A percentile compares a stretch with the other conserved stretches of the same genome.
phyloP scores from a whole-genome alignment of 371 early-diverging fungal genomes.

The Chytridiales sp. region DNA sequence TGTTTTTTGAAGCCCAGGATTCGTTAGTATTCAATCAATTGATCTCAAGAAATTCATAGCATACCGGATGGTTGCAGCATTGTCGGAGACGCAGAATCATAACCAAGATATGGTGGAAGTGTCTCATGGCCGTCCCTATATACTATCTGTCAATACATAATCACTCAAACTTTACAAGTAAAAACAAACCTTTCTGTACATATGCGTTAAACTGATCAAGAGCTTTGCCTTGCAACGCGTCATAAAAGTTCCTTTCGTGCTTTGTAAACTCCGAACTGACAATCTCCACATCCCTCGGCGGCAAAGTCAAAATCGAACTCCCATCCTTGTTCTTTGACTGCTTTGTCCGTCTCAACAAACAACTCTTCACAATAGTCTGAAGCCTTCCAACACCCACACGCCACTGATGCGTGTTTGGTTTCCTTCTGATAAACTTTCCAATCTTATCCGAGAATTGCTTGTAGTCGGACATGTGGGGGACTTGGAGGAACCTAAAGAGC shows the following conservation, averaged over 20 bases:
- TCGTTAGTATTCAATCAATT: too few species aligned
- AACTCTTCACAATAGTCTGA: background rate
- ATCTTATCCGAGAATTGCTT: conserved; percentile 8
- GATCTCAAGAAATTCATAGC: too few species aligned
- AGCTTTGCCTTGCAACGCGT: conserved; percentile 3
- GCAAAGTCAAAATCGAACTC: background rate
- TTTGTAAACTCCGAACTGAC: background rate
- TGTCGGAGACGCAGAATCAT: conserved; percentile 39
- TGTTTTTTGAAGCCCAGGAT: too few species aligned
- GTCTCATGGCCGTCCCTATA: background rate
- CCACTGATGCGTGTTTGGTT: conserved; percentile 59
- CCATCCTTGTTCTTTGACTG: background rate
- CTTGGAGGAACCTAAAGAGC: conserved; percentile 28
- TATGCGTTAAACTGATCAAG: background rate
- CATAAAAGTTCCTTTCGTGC: background rate
- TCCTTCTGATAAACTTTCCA: conserved; percentile 44
- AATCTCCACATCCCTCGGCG: background rate
- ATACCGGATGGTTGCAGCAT: conserved; percentile 28
- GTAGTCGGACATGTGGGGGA: conserved; percentile 50
- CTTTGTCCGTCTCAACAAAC: background rate
- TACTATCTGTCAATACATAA: conserved; percentile 2
- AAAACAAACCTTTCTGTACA: too few species aligned
- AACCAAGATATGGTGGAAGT: conserved; percentile 23
- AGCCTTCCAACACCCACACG: conserved; percentile 65
- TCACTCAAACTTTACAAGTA: too few species aligned